phyloP scores from a whole-genome alignment of 2,329 filamentous ascomycete genomes.

The Calonectria hongkongensis region DNA sequence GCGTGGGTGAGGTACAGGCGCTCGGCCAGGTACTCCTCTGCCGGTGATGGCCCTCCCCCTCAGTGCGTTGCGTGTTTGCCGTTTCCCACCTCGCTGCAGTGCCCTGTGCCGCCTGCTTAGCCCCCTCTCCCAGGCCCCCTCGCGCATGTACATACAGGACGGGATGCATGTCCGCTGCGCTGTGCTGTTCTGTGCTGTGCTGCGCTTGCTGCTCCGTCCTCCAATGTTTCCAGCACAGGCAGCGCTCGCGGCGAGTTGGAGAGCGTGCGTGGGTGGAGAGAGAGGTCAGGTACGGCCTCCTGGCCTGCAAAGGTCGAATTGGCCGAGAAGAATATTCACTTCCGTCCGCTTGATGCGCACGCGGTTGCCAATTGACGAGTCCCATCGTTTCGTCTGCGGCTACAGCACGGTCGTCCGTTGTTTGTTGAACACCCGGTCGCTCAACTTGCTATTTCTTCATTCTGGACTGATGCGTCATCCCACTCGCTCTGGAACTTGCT shows the following conservation, averaged over 20 bases:
- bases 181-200: no score
- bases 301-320: not conserved
- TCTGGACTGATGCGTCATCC: conserved; percentile 57
- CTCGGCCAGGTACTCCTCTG: conserved; percentile 22
- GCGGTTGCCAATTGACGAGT: conserved; percentile 31
- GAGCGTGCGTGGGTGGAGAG: not conserved
- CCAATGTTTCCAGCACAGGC: conserved; percentile 10
- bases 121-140: conserved; percentile 2
- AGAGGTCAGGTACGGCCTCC: not conserved
- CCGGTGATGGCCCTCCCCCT: not conserved
- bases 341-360: conserved; percentile 25
- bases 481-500: conserved; percentile 49
- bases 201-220: not conserved
- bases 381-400: conserved; percentile 25
- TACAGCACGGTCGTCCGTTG: conserved; percentile 45
- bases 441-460: conserved; percentile 42
- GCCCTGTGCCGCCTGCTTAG: conserved; percentile 30
- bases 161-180: conserved; percentile 14
- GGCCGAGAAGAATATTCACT: conserved; percentile 7
- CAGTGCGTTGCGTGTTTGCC: conserved; percentile 22
- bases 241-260: not conserved
- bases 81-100: conserved; percentile 31
- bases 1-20: conserved; percentile 29
- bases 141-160: conserved; percentile 25
- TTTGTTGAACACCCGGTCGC: conserved; percentile 44